Conservation (phyloP, 352 stramenopile species). For the Phytophthora meadii region DNA sequence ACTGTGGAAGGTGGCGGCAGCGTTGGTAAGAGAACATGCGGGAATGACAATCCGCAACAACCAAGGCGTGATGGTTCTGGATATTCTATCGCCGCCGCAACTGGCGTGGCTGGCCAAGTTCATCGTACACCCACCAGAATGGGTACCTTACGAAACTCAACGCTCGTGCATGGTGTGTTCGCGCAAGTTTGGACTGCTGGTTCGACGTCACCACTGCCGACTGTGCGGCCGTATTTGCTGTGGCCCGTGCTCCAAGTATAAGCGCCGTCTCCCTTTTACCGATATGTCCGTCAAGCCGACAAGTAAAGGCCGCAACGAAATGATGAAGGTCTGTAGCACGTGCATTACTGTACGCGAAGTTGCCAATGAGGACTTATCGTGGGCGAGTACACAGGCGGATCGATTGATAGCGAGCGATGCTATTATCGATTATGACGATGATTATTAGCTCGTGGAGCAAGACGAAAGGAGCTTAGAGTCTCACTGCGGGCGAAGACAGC, state of each 20-base stretch:
- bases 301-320: conserved; percentile 50
- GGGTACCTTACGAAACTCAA: conserved; percentile 70
- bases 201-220: conserved; percentile 83
- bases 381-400: conserved; percentile 55
- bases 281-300: conserved; percentile 49
- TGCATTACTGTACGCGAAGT: conserved; percentile 71
- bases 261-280: conserved; percentile 67
- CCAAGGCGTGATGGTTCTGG: conserved; percentile 72
- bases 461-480: neutral
- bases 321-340: conserved; percentile 76
- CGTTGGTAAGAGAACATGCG: conserved; percentile 67
- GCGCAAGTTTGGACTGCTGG: conserved; percentile 69
- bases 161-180: conserved; percentile 80
- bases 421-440: conserved; percentile 57
- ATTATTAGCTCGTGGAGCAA: conserved; percentile 47
- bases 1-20: conserved; percentile 76
- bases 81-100: conserved; percentile 74
- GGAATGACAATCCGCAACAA: conserved; percentile 83
- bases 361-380: conserved; percentile 60
- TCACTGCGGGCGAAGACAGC: conserved; percentile 20
- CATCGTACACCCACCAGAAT: conserved; percentile 73
- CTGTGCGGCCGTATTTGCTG: conserved; percentile 87
- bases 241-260: conserved; percentile 80
- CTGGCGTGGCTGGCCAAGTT: conserved; percentile 85
- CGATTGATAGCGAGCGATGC: conserved; percentile 62